phyloP scores from a whole-genome alignment of 129 eudicot species.

The Artemisia argyi region DNA sequence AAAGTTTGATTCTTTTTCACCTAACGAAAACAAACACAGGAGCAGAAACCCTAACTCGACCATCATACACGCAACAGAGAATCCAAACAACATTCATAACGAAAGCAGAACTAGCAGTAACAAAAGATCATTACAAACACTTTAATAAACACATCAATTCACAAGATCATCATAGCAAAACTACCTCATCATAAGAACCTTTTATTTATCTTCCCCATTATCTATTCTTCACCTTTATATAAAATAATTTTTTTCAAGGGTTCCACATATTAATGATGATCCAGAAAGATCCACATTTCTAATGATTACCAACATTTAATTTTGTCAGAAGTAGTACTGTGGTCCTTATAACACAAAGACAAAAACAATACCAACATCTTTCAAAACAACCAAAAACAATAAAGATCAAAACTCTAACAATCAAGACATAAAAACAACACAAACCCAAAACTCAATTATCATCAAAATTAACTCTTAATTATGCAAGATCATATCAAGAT shows the following conservation, averaged over 20 bases:
- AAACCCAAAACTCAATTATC: conserved; percentile 18
- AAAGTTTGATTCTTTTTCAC: not conserved
- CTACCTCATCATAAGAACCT: conserved; percentile 12
- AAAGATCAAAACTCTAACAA: conserved; percentile 6
- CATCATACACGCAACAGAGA: conserved; percentile 8
- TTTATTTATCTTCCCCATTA: not conserved
- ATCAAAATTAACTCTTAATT: conserved; percentile 7
- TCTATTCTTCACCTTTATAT: not conserved
- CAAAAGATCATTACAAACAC: conserved; percentile 8
- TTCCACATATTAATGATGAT: not conserved
- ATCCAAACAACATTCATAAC: conserved; percentile 1
- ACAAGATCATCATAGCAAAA: not conserved
- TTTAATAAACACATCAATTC: not conserved
- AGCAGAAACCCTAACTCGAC: not conserved
- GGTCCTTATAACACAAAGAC: conserved; percentile 9
- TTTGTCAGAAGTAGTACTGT: not conserved
- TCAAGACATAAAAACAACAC: not conserved
- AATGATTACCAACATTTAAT: not conserved
- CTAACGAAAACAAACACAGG: not conserved
- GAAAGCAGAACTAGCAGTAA: not conserved
- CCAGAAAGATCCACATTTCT: conserved; percentile 3
- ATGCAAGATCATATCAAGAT: conserved; percentile 1
- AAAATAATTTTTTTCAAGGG: not conserved
- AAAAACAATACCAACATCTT: conserved; percentile 18
- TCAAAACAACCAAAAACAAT: conserved; percentile 15